A percentile compares a stretch with the other conserved stretches of the same genome.
Evolutionary conservation across 768 basidiomycete genomes (phyloP).

Genomic region (Rhodosporidiobolus sp.): DNA sequence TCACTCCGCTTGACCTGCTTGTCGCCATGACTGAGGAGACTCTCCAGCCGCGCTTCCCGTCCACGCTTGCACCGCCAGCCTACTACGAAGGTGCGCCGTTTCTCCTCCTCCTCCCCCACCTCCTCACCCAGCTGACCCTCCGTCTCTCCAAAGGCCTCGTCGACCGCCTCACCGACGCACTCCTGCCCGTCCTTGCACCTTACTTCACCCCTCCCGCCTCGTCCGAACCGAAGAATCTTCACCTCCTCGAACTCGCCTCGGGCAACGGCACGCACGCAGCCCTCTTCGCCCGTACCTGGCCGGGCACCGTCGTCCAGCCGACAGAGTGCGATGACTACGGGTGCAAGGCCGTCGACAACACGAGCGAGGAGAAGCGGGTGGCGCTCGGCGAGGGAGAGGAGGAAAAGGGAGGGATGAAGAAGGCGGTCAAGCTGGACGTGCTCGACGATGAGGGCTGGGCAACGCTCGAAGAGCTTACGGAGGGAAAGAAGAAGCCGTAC

Average conservation of each 20-base stretch:
- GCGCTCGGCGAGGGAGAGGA: not conserved
- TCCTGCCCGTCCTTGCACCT: slow-evolving; percentile 22
- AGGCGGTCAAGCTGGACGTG: slow-evolving; percentile 18
- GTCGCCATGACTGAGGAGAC: no score
- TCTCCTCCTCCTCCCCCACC: not conserved
- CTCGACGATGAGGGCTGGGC: slow-evolving; percentile 9
- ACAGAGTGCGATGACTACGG: slow-evolving; percentile 26
- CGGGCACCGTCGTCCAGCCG: slow-evolving; percentile 9
- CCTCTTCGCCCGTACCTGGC: slow-evolving; percentile 10
- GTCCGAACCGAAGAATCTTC: not conserved
- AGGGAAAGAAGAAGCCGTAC: not conserved
- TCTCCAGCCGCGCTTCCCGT: slow-evolving; percentile 3
- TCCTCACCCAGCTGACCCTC: not conserved
- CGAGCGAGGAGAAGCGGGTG: not conserved
- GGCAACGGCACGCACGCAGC: slow-evolving; percentile 16
- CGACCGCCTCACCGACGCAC: slow-evolving; percentile 1
- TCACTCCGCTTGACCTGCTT: no score
- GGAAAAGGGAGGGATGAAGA: not conserved
- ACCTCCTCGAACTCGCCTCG: slow-evolving; percentile 21
- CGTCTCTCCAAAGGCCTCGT: slow-evolving; percentile 6
- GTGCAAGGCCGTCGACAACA: not conserved
- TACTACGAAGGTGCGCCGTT: slow-evolving; percentile 17
- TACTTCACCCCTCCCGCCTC: not conserved
- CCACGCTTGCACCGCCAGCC: not conserved
- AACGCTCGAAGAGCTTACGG: not conserved